Evolutionary conservation across 1,284 basidiomycete genomes (phyloP).

Genomic region (Cystobasidiaceae sp.): DNA sequence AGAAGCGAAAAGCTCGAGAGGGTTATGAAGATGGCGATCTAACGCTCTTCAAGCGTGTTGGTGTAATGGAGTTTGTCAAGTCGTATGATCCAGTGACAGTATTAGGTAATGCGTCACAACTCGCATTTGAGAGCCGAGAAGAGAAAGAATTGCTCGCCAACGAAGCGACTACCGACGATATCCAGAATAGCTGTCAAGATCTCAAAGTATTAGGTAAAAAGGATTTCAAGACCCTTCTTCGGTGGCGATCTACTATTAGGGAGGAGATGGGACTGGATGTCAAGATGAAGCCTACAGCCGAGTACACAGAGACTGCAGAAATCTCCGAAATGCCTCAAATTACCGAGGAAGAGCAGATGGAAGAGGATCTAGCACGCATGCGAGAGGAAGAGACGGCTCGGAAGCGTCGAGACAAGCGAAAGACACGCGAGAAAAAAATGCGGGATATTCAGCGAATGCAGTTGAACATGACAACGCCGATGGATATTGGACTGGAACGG

Average conservation of each 20-base stretch:
- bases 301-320: conserved; percentile 69
- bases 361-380: conserved; percentile 60
- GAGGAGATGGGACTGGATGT: conserved; percentile 82
- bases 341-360: conserved; percentile 82
- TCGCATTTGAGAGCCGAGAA: conserved; percentile 69
- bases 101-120: conserved; percentile 77
- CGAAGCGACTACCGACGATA: conserved; percentile 69
- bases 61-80: conserved; percentile 65
- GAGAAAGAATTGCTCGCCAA: conserved; percentile 77
- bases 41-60: conserved; percentile 73
- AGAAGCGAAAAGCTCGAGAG: conserved; percentile 85
- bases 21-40: conserved; percentile 96
- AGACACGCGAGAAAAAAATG: conserved; percentile 81
- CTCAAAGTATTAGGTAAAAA: conserved; percentile 95
- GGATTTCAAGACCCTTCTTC: conserved; percentile 89
- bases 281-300: conserved; percentile 56
- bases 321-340: conserved; percentile 59
- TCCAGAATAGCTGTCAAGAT: conserved; percentile 79
- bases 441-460: conserved; percentile 92
- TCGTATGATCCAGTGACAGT: conserved; percentile 67
- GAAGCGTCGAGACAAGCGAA: conserved; percentile 72
- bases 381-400: conserved; percentile 65
- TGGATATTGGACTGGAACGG: conserved; percentile 86
- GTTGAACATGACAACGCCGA: conserved; percentile 91
- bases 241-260: conserved; percentile 78